These are phyloP conservation scores for Penicillium coprophilum DNA, from an alignment of 495 filamentous ascomycete genomes.

Conservation along the genomic window DNA sequence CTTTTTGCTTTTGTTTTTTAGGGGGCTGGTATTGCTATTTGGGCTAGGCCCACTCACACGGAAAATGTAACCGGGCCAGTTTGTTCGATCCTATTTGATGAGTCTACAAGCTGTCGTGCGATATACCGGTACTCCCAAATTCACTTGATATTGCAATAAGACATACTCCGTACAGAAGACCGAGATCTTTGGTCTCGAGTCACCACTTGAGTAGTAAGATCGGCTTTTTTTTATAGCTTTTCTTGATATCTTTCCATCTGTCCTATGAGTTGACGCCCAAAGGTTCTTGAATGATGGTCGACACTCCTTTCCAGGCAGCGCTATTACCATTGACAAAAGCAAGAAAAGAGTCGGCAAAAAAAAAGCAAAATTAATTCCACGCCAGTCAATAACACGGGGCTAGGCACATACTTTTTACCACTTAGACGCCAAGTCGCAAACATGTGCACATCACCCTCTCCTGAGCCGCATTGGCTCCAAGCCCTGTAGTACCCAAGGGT, in stretches of 20 bases:
- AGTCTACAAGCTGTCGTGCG: background rate
- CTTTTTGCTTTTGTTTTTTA: conserved; percentile 5
- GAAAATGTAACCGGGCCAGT: conserved; percentile 3
- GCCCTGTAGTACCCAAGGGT: background rate
- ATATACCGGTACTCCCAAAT: background rate
- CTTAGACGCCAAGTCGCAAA: background rate
- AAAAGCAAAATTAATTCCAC: background rate
- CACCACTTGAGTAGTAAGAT: background rate
- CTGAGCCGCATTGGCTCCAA: conserved; percentile 11
- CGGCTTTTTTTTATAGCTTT: background rate
- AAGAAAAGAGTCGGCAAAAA: background rate
- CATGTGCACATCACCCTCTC: background rate
- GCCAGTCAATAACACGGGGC: background rate
- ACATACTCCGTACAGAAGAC: too few species aligned
- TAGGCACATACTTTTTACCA: background rate
- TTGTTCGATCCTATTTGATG: background rate
- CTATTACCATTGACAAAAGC: background rate
- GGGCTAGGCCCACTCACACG: conserved; percentile 8
- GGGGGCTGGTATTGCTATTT: conserved; percentile 4
- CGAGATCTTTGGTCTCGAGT: background rate
- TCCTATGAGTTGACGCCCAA: background rate
- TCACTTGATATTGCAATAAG: background rate
- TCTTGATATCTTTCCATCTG: background rate
- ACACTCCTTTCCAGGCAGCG: background rate
- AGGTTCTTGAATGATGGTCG: background rate